Base-by-base conservation (phyloP, 1,284 basidiomycete genomes). In the Naganishia sp. region DNA sequence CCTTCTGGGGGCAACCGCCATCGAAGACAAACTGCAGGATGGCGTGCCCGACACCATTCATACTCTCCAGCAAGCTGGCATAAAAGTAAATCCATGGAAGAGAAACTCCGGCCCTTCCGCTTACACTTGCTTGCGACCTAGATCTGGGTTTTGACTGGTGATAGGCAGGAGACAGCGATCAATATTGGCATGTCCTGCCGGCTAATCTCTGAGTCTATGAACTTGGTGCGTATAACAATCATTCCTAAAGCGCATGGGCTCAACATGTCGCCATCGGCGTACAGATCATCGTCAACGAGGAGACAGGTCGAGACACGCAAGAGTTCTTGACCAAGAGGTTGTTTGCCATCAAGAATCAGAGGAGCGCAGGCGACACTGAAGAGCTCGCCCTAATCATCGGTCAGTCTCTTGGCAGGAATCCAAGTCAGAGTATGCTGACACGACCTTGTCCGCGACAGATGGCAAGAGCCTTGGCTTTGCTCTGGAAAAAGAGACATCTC, bases 1-100 rank as follows among this genome's bases (percentile, higher is more conserved):
- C 72, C 76, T 99, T 21, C 84, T 99, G 2, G 96, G 96, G 10
- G 95, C 96, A 10, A 99, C 96, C 1, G 96, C 96, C 6, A 95
- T 99, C 72, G 96, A 99, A 79, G 96, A 99, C 80, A 97, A 96
- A 79, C 82, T 99, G 39, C 96, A 99, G 78, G 96, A 99, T 64
- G 96, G 96, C 52, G 96, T 99, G 0, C 96, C 96, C 0, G 96
- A 99, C 74, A 89, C 96, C 2, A 99, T 99, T 67, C 94, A 98
- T 76, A 98, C 94, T 1, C 80, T 99, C 48, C 96, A 99, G 75
- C 92, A 90, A 84, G 95, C 95, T 33, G 96, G 96, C 0, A 98
- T 99, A 81, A 98, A 98, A 84, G 88, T 87, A 52, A 43, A 78
- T 70, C 45, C 48, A 23, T 23, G n/a, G n/a, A 13, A 3, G 16